These are phyloP conservation scores for Achaetomium macrosporum DNA, from an alignment of 2,329 filamentous ascomycete species.

Conservation along the genomic window DNA sequence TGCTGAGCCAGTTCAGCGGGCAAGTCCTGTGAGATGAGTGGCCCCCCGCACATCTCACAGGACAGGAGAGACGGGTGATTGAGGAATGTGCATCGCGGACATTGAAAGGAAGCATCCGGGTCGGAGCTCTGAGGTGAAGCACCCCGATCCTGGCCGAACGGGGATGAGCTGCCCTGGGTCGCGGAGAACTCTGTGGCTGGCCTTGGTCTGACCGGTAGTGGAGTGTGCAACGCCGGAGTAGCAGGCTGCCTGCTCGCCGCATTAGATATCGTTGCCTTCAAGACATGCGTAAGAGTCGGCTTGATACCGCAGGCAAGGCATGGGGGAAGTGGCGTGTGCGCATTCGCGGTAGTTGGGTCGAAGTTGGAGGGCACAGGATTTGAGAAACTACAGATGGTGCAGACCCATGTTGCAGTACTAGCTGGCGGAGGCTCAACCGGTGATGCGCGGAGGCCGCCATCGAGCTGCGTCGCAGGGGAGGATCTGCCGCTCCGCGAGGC, in stretches of 20 bases:
- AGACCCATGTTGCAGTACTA: slow-evolving; percentile 80
- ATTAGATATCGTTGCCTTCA: slow-evolving; percentile 80
- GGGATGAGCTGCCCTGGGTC: slow-evolving; percentile 12
- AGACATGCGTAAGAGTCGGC: slow-evolving; percentile 70
- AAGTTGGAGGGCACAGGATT: slow-evolving; percentile 93
- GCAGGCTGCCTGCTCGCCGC: slow-evolving; percentile 51
- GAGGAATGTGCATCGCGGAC: slow-evolving; percentile 85
- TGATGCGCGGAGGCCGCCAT: slow-evolving; percentile 39
- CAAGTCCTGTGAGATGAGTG: slow-evolving; percentile 54
- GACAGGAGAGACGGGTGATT: slow-evolving; percentile 82
- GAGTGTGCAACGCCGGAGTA: slow-evolving; percentile 21
- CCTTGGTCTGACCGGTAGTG: slow-evolving; percentile 30
- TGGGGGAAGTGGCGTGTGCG: slow-evolving; percentile 73
- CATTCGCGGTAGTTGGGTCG: slow-evolving; percentile 73
- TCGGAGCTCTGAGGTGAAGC: slow-evolving; percentile 24
- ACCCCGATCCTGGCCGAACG: slow-evolving; percentile 3
- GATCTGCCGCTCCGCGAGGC: slow-evolving; percentile 40
- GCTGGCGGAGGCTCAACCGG: slow-evolving; percentile 42
- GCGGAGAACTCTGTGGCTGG: slow-evolving; percentile 16
- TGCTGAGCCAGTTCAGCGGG: slow-evolving; percentile 35
- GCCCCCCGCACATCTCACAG: slow-evolving; percentile 87
- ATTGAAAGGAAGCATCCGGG: slow-evolving; percentile 49
- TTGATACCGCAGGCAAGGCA: slow-evolving; percentile 94
- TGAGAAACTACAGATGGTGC: slow-evolving; percentile 90
- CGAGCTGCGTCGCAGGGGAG: slow-evolving; percentile 41